Evolutionary conservation across 192 early-diverging fungal species (phyloP), one percentile per base, ranked within the genome.

Genomic region (Powellomyces hirtus): DNA sequence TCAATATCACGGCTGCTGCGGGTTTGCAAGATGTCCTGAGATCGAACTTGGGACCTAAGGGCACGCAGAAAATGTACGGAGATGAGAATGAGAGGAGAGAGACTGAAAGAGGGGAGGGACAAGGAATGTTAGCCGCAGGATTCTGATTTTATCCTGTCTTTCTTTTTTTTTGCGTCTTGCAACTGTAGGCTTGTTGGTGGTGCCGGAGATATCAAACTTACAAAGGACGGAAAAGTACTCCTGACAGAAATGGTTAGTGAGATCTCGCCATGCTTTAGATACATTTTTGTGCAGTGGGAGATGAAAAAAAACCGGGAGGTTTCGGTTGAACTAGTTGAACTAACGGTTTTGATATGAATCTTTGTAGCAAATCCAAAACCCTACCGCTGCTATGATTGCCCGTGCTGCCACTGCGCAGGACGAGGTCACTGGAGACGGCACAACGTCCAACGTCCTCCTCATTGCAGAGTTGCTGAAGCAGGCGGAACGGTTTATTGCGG

Each of bases 41-140:
- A 66, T 92, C 96, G 38, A 99, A 99, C 80, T 89, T 99, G 59
- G 96, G 96, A 20, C 97, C 97, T 8, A 92, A 92, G 75, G 97
- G 97, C 37, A 99, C 97, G 20, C 92, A 98, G 76, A 99, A 99
- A 83, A 96, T 99, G 90, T n/a, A n/a, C n/a, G n/a, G n/a, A n/a
- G n/a, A n/a, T 91, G 75, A 30, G 68, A 18, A 49, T 49, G 5
- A 24, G n/a, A 5, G 40, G 18, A 13, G 8, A 8, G 18, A 13
- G 40, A 18, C 40, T 42, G 40, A 42, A 8, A 18, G 40, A 42
- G 40, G 40, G 10, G 40, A 42, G 40, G 40, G 40, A 42, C 40
- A 42, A 42, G 8, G 40, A 8, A 18, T 8, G 40, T 18, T 42
- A 18, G 40, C 10, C 40, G 40, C 40, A 11, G 10, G 18, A 42